Conservation (phyloP, 2,329 filamentous ascomycete genomes). For the Teratosphaeria viscida region DNA sequence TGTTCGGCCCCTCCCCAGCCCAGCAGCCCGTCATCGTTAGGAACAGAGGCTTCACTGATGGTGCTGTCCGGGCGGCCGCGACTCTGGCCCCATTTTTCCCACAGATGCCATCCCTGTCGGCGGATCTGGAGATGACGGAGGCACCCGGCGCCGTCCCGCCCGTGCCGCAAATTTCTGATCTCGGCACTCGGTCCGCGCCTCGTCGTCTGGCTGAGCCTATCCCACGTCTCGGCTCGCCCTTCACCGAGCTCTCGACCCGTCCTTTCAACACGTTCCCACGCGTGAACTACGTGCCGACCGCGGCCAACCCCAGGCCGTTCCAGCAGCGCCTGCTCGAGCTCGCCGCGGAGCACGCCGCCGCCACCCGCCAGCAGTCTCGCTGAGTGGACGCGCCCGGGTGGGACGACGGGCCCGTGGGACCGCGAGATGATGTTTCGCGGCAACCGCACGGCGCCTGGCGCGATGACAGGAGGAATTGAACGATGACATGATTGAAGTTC, state of each 20-base stretch:
- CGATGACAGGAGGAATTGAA: not conserved
- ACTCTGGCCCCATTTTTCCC: conserved; percentile 47
- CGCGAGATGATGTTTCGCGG: not conserved
- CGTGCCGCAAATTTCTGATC: conserved; percentile 5
- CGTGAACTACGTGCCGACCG: conserved; percentile 19
- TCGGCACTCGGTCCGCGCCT: conserved; percentile 21
- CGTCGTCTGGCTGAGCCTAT: conserved; percentile 30
- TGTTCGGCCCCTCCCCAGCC: conserved; percentile 37
- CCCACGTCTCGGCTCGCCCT: conserved; percentile 38
- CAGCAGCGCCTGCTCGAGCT: conserved; percentile 22
- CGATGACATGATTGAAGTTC: not conserved
- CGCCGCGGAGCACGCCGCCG: conserved; percentile 11
- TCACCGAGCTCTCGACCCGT: conserved; percentile 28
- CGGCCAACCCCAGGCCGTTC: conserved; percentile 20
- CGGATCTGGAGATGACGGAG: conserved; percentile 22
- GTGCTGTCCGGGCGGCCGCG: conserved; percentile 43
- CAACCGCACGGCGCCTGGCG: not conserved
- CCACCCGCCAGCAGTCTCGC: not conserved
- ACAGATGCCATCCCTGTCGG: conserved; percentile 21
- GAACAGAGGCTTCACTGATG: conserved; percentile 51
- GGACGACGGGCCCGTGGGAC: not conserved
- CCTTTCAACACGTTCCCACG: conserved; percentile 39
- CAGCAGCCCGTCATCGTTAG: conserved; percentile 47
- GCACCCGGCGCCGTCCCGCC: conserved; percentile 8
- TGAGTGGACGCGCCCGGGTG: not conserved